Percentiles rank a stretch among this genome's conserved stretches.
Evolutionary conservation across 352 stramenopile genomes (phyloP).

Genomic region (Globisporangium spiculum): DNA sequence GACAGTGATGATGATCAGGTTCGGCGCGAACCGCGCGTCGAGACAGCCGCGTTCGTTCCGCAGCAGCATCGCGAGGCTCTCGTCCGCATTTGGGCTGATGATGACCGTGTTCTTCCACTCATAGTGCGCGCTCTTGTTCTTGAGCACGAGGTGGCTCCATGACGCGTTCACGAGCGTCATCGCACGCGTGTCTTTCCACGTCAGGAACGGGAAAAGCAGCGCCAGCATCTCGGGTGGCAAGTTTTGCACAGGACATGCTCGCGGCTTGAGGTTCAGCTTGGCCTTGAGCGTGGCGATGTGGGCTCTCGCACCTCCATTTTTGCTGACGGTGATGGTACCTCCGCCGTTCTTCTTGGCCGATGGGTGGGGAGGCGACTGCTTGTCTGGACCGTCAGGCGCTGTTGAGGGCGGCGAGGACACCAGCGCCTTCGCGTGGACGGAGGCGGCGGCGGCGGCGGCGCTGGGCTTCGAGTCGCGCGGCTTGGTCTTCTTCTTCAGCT

Average conservation of each 20-base stretch:
- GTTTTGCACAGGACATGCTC: constrained; percentile 13
- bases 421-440: not conserved
- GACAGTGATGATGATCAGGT: constrained; percentile 37
- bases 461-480: not conserved
- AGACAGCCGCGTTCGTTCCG: constrained; percentile 28
- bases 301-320: not conserved
- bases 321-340: not conserved
- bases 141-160: constrained; percentile 23
- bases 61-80: constrained; percentile 37
- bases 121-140: constrained; percentile 19
- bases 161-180: constrained; percentile 30
- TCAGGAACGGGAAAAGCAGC: constrained; percentile 40
- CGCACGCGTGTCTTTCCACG: constrained; percentile 41
- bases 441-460: not conserved
- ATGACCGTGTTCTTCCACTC: constrained; percentile 45
- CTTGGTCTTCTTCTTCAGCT: constrained; percentile 6
- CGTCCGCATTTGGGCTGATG: constrained; percentile 13
- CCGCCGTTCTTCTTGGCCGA: not conserved
- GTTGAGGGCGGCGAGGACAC: not conserved
- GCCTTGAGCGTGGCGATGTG: not conserved
- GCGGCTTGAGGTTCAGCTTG: not conserved
- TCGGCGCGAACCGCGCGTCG: constrained; percentile 38
- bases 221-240: constrained; percentile 46
- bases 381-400: not conserved
- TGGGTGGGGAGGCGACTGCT: not conserved